Percentiles rank a stretch among this genome's conserved stretches.
These are phyloP conservation scores for Malassezia equina DNA, from an alignment of 1,284 basidiomycete species.

Conservation along the genomic window DNA sequence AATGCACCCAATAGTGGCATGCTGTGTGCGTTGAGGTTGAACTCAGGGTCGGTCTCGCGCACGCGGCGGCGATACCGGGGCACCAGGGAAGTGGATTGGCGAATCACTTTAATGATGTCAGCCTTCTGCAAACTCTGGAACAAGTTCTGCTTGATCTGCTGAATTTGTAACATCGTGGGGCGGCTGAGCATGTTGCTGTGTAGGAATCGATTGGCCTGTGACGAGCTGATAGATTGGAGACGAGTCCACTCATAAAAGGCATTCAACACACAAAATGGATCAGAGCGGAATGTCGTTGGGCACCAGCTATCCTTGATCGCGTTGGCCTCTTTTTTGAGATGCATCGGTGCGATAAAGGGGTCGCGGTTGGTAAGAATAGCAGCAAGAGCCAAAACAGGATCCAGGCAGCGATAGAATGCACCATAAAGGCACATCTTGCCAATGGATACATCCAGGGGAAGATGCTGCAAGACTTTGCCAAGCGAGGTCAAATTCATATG, in stretches of 20 bases:
- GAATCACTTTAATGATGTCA: slow-evolving; percentile 34
- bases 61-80: slow-evolving; percentile 21
- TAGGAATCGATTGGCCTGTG: slow-evolving; percentile 65
- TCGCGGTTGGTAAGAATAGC: slow-evolving; percentile 81
- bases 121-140: slow-evolving; percentile 67
- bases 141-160: slow-evolving; percentile 73
- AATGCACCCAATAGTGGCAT: slow-evolving; percentile 73
- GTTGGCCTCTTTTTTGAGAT: slow-evolving; percentile 51
- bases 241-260: slow-evolving; percentile 70
- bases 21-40: slow-evolving; percentile 58
- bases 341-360: slow-evolving; percentile 71
- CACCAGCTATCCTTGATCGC: slow-evolving; percentile 72
- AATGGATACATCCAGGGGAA: slow-evolving; percentile 81
- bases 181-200: slow-evolving; percentile 79
- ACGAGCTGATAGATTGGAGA: slow-evolving; percentile 29
- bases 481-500: slow-evolving; percentile 72
- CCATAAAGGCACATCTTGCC: slow-evolving; percentile 82
- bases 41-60: slow-evolving; percentile 51
- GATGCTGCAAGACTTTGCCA: slow-evolving; percentile 74
- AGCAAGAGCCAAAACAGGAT: slow-evolving; percentile 76
- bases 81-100: slow-evolving; percentile 5
- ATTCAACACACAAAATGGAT: slow-evolving; percentile 67
- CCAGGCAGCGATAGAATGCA: slow-evolving; percentile 84
- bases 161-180: slow-evolving; percentile 69
- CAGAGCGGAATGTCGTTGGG: slow-evolving; percentile 69